phyloP scores from a whole-genome alignment of 768 basidiomycete genomes.

The Sutorius australiensis region DNA sequence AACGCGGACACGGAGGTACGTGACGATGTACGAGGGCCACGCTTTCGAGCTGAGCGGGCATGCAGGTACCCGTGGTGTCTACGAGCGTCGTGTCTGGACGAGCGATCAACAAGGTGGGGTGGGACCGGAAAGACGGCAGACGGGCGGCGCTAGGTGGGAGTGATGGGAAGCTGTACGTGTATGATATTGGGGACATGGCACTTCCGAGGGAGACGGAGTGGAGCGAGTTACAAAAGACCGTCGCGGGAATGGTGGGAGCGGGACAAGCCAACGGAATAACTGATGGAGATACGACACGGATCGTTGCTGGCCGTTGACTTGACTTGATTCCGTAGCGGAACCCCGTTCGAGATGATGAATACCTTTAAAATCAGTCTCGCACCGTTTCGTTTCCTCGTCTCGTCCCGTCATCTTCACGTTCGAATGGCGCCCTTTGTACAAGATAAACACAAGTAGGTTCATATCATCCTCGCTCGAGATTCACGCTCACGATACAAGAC shows the following conservation, averaged over 20 bases:
- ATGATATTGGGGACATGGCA: conserved; percentile 91
- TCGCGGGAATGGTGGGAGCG: conserved; percentile 64
- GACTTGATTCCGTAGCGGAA: conserved; percentile 14
- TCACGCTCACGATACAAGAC: conserved; percentile 31
- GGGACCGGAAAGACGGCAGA: conserved; percentile 91
- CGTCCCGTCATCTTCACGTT: background rate
- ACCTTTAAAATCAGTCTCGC: background rate
- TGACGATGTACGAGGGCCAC: conserved; percentile 5
- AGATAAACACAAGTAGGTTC: conserved; percentile 48
- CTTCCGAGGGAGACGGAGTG: conserved; percentile 89
- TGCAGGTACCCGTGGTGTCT: conserved; percentile 87
- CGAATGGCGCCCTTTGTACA: conserved; percentile 28
- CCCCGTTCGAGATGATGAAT: background rate
- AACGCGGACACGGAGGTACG: conserved; percentile 94
- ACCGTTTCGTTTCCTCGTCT: background rate
- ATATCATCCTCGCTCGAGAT: conserved; percentile 22
- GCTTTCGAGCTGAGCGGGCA: conserved; percentile 1
- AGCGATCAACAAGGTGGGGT: conserved; percentile 92
- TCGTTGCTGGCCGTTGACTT: conserved; percentile 33
- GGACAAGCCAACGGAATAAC: conserved; percentile 38
- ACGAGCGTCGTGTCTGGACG: conserved; percentile 73
- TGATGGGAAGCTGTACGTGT: conserved; percentile 90
- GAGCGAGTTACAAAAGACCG: conserved; percentile 85
- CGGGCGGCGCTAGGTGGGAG: conserved; percentile 88
- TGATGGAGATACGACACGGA: conserved; percentile 29